These are phyloP conservation scores for Myxozyma geophila DNA, from an alignment of 805 yeast genomes.

Conservation along the genomic window DNA sequence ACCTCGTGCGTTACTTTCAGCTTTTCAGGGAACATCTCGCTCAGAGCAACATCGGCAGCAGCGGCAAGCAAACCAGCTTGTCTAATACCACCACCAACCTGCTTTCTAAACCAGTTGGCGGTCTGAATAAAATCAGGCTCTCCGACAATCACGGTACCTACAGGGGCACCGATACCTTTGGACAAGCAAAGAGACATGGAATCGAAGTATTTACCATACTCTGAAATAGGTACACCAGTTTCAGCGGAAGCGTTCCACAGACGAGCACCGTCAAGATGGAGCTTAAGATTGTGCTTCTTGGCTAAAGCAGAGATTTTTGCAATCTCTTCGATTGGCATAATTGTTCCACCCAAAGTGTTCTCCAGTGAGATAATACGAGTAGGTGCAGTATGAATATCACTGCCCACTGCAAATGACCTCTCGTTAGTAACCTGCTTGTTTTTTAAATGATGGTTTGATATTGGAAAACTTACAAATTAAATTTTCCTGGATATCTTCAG, in stretches of 20 bases:
- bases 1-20: constrained; percentile 55
- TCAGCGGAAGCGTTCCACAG: constrained; percentile 87
- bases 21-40: constrained; percentile 64
- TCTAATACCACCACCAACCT: constrained; percentile 91
- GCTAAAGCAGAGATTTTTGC: constrained; percentile 73
- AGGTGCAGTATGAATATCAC: constrained; percentile 87
- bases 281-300: constrained; percentile 56
- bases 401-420: constrained; percentile 57
- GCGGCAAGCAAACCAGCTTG: constrained; percentile 81
- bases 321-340: constrained; percentile 81
- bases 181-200: constrained; percentile 89
- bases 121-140: constrained; percentile 59
- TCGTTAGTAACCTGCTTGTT: constrained; percentile 33
- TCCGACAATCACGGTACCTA: constrained; percentile 87
- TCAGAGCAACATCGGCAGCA: constrained; percentile 81
- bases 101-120: constrained; percentile 86
- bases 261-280: constrained; percentile 96
- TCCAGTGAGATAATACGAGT: constrained; percentile 83
- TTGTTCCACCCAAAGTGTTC: constrained; percentile 83
- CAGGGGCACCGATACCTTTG: constrained; percentile 90
- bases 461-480: constrained; percentile 40
- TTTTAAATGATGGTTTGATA: neutral
- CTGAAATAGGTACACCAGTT: constrained; percentile 67
- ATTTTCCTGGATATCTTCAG: constrained; percentile 73
- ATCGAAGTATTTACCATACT: constrained; percentile 79